These are phyloP conservation scores for Solanum appendiculatum DNA, from an alignment of 257 asterid genomes.

Conservation along the genomic window DNA sequence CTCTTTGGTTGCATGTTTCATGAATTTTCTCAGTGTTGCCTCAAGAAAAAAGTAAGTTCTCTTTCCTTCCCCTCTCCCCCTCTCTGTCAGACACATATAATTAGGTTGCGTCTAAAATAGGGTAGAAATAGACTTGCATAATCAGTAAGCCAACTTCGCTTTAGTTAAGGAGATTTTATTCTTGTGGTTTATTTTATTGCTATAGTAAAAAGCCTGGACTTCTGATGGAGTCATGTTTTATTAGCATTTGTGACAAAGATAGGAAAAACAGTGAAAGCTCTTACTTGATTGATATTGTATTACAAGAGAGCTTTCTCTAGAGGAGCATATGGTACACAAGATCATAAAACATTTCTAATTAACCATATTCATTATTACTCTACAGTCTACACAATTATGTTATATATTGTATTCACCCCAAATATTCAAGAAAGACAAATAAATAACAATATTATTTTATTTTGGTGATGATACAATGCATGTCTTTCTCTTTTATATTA, in stretches of 20 bases:
- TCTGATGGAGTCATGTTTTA: background rate
- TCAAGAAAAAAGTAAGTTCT: conserved; percentile 72
- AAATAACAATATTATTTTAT: background rate
- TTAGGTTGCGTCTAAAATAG: background rate
- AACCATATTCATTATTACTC: background rate
- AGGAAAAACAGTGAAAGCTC: background rate
- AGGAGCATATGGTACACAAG: background rate
- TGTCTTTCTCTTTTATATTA: background rate
- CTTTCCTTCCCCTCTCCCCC: conserved; percentile 5
- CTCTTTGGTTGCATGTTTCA: conserved; percentile 40
- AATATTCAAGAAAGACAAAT: background rate
- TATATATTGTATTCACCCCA: background rate
- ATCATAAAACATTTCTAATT: background rate
- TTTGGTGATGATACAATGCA: background rate
- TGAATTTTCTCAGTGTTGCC: conserved; percentile 72
- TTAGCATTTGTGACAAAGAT: background rate
- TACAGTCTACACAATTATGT: background rate
- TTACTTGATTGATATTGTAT: background rate
- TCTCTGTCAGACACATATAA: background rate
- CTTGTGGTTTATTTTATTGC: background rate
- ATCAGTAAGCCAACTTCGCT: background rate
- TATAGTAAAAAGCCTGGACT: background rate
- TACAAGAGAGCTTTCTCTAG: background rate
- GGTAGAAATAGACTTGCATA: background rate
- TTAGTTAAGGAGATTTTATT: background rate